Evolutionary conservation across 1,139 yeast genomes (phyloP), one percentile per base, ranked within the genome.

Genomic region (Saccharomyces hybrid): DNA sequence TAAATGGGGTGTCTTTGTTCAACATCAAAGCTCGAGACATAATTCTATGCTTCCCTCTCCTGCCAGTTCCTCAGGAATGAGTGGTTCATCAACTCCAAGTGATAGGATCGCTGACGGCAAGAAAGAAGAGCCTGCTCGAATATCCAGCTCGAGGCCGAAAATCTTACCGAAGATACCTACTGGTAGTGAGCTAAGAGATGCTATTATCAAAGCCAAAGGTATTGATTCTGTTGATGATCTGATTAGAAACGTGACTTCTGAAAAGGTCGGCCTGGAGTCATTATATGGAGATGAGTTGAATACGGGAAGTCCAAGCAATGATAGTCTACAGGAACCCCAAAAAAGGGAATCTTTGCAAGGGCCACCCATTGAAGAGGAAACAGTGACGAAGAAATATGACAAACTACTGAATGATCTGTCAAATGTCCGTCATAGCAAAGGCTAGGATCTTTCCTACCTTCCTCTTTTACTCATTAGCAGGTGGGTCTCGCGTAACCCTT

Each of bases 191-290:
- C 73, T 88, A 46, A 75, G 95, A 57, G 88, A 84, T 57, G 90
- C 93, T 0, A 84, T 86, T 49, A 82, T 86, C 53, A 81, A 82
- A 54, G 91, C 91, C 3, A 86, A 86, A 64, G 95, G 95, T 54
- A 81, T 86, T 54, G 84, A 83, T 57, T 80, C 86, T 20, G 87
- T 87, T 5, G 78, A 79, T 13, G 89, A 86, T 56, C 76, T 87
- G 62, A 85, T 88, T 63, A 82, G 78, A 54, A 84, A 81, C 61
- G 85, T 88, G 52, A 81, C 80, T 63, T 68, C 73, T 50, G 76
- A 81, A 56, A 66, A 81, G 38, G 73, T 80, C 25, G 78, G 80
- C 57, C 71, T 84, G 58, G 83, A 83, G 48, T 79, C 78, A 31
- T 81, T 84, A 53, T 83, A 83, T 63, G 70, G 72, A 53, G 67